Conservation (phyloP, 768 basidiomycete genomes). For the Pleurotus tuoliensis region DNA sequence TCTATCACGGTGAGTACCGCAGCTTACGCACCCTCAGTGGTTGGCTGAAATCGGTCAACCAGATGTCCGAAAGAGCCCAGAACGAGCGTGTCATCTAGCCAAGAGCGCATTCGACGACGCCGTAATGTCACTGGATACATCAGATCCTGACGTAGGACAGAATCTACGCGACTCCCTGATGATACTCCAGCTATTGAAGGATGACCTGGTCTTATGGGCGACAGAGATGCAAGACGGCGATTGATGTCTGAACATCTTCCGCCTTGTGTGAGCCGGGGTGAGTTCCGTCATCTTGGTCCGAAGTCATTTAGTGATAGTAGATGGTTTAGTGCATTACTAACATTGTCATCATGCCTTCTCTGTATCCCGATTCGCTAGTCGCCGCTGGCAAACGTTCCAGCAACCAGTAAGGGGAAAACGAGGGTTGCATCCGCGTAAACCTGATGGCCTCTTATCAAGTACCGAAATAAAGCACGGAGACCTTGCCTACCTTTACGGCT, state of each 20-base stretch:
- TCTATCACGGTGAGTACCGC: slow-evolving; percentile 60
- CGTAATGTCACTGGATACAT: slow-evolving; percentile 55
- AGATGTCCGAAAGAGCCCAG: slow-evolving; percentile 81
- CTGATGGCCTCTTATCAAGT: slow-evolving; percentile 22
- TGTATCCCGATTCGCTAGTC: slow-evolving; percentile 11
- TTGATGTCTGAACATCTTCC: slow-evolving; percentile 2
- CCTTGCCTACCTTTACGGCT: slow-evolving; percentile 63
- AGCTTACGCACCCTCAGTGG: neutral
- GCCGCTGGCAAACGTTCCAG: slow-evolving; percentile 82
- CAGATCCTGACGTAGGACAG: slow-evolving; percentile 34
- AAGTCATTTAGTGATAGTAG: neutral
- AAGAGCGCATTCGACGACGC: slow-evolving; percentile 94
- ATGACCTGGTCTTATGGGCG: slow-evolving; percentile 86
- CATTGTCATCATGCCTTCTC: neutral
- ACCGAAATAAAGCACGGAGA: neutral
- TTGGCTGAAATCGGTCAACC: neutral
- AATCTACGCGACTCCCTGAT: slow-evolving; percentile 70
- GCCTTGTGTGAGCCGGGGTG: neutral
- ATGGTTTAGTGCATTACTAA: neutral
- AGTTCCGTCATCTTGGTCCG: neutral
- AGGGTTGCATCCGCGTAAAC: slow-evolving; percentile 97
- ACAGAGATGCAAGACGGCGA: slow-evolving; percentile 58
- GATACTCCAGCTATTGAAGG: slow-evolving; percentile 77
- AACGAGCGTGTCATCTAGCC: slow-evolving; percentile 82
- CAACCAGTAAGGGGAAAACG: slow-evolving; percentile 92